Base-by-base conservation (phyloP, 495 filamentous ascomycete species). In the Oleoguttula mirabilis region DNA sequence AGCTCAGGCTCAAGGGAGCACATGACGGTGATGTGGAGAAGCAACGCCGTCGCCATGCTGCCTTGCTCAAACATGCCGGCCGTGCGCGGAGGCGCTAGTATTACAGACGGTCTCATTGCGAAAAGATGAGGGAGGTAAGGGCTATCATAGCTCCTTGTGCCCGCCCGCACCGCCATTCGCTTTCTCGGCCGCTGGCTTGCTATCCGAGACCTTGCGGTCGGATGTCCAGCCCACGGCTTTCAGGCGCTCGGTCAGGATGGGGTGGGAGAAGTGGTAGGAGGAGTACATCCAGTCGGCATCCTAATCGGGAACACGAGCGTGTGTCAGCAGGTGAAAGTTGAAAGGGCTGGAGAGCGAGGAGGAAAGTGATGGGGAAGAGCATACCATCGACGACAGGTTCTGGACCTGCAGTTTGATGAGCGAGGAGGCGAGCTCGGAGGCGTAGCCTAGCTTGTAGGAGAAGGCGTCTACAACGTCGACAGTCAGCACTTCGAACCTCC, bases 251-350 rank as follows among this genome's bases (percentile, higher is more conserved):
- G 87, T 79, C 41, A 98, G 72, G 50, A 96, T 96, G 1, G 90
- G 90, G 64, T 98, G 90, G 6, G 87, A 94, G 72, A 88, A 94
- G 66, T 96, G 84, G 67, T 96, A 98, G 67, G 79, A 88, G 20
- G 92, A 87, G 61, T 94, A 98, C 67, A 94, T 72, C 82, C 81
- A 92, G 61, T 98, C 92, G 30, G 90, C 90, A 60, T 98, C 92
- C 40, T 43, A 17, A 8, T 8, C 7, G 22, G 21, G 10, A 10
- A 4, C 8, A 32, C 21, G n/a, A 4, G 23, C 19, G 5, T 6
- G 10, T 31, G 11, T 12, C 14, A 20, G 4, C 27, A 19, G 5
- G 15, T 20, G 16, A 25, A 15, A 17, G 16, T 16, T 8, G 28
- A 15, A 19, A 11, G 20, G 23, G 8, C 10, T 8, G 8, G 30